These are phyloP conservation scores for Xerocomus brunneocitrinus DNA, from an alignment of 768 basidiomycete genomes.

Conservation along the genomic window DNA sequence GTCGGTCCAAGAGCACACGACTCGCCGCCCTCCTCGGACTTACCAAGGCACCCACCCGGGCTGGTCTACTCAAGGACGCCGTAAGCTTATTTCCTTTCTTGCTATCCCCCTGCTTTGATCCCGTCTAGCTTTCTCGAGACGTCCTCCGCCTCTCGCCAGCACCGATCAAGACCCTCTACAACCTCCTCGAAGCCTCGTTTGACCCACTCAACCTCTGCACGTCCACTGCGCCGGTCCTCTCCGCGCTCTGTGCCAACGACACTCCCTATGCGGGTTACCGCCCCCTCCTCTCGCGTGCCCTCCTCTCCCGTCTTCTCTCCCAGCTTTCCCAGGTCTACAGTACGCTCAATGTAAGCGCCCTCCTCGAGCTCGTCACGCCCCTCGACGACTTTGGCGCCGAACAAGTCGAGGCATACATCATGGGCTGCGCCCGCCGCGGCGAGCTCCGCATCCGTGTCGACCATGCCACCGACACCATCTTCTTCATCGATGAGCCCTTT, in stretches of 20 bases:
- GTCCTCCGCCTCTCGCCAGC: conserved; percentile 76
- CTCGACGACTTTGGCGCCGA: conserved; percentile 59
- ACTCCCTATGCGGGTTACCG: conserved; percentile 74
- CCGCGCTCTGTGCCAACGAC: conserved; percentile 41
- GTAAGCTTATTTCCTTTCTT: conserved; percentile 41
- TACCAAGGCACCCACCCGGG: conserved; percentile 76
- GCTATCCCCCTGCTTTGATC: background rate
- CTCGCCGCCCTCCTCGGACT: conserved; percentile 85
- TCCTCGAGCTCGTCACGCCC: conserved; percentile 77
- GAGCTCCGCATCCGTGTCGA: conserved; percentile 86
- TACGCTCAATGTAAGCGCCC: conserved; percentile 71
- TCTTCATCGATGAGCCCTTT: conserved; percentile 79
- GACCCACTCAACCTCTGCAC: conserved; percentile 85
- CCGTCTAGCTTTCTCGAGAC: conserved; percentile 70
- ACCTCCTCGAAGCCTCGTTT: conserved; percentile 87
- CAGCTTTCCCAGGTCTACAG: conserved; percentile 93
- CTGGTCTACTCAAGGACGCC: conserved; percentile 83
- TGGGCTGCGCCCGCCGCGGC: conserved; percentile 84
- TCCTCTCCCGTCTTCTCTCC: conserved; percentile 84
- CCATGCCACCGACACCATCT: conserved; percentile 79
- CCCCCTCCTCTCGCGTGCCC: conserved; percentile 83
- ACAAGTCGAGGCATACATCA: conserved; percentile 85
- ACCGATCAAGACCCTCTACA: conserved; percentile 74
- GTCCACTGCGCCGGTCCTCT: conserved; percentile 74
- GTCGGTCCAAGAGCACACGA: conserved; percentile 66